Base-by-base conservation (phyloP, 1,284 basidiomycete genomes). In the Ceraceosorus bombacis region DNA sequence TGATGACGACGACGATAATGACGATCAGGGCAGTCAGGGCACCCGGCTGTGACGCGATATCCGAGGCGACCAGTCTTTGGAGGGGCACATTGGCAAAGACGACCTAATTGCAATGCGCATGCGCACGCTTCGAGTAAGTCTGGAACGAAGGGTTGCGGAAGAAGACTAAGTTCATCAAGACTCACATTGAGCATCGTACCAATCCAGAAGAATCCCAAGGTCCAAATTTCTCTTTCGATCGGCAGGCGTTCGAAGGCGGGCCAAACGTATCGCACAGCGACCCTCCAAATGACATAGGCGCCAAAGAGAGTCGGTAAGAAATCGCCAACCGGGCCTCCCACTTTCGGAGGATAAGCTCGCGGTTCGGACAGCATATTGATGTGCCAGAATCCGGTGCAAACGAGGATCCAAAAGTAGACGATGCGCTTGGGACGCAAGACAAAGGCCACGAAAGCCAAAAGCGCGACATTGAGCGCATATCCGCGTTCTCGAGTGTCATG, bases 381-480 rank as follows among this genome's bases (percentile, higher is more conserved):
- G 69, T 93, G 89, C 90, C 90, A 92, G 75, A 85, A 92, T 0
- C 90, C 90, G 51, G 91, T 85, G 79, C 85, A 89, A 2, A 90
- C 84, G 13, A 92, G 80, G 62, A 82, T 86, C 78, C 83, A 89
- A 54, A 74, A 69, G 51, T 84, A 79, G 38, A 88, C 81, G 64
- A 89, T 82, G 2, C 86, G 81, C 70, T 82, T 84, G 0, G 88
- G 88, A 2, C 87, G 85, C 50, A 92, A 80, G 53, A 91, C 73
- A 46, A 89, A 80, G 70, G 88, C 88, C 38, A 91, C 80, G 79
- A 88, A 84, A 3, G 83, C 85, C 55, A 62, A 89, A 37, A 76
- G 49, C 7, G 75, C 53, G 2, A 66, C 65, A 50, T 76, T 63
- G 5, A 76, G 49, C 27, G 68, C 57, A 58, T 75, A 75, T 27